Conservation (phyloP, 768 basidiomycete genomes). For the Rhodotorula babjevae region DNA sequence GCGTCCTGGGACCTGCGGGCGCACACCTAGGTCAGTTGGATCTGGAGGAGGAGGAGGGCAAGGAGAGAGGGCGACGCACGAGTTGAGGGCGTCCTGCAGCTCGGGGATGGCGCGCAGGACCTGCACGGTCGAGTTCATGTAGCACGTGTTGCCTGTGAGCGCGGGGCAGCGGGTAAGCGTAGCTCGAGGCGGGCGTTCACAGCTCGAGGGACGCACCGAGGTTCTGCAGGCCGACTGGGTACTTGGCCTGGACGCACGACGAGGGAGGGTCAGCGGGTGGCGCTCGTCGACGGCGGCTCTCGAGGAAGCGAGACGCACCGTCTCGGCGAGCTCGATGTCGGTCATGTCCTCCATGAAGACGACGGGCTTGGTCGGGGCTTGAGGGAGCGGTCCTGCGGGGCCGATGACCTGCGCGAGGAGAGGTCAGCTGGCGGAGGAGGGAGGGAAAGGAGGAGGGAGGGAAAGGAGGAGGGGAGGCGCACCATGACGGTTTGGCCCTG, state of each 20-base stretch:
- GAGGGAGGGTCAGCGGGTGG: background rate
- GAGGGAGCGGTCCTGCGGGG: slow-evolving; percentile 83
- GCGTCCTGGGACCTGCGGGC: slow-evolving; percentile 45
- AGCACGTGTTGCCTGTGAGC: slow-evolving; percentile 86
- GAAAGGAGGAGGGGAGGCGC: background rate
- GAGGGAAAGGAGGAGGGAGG: background rate
- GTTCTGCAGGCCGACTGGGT: slow-evolving; percentile 77
- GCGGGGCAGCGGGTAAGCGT: too few species aligned
- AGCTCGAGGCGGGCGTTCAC: too few species aligned
- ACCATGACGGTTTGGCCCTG: slow-evolving; percentile 84
- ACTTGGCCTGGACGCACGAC: slow-evolving; percentile 56
- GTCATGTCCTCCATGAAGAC: slow-evolving; percentile 93
- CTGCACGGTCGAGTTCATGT: slow-evolving; percentile 94
- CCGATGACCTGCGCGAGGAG: slow-evolving; percentile 60
- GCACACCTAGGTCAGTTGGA: slow-evolving; percentile 3
- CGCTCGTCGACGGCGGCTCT: slow-evolving; percentile 6
- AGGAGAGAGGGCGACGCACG: slow-evolving; percentile 48
- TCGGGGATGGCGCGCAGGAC: slow-evolving; percentile 89
- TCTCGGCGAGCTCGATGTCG: slow-evolving; percentile 70
- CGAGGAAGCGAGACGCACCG: slow-evolving; percentile 53
- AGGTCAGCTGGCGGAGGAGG: too few species aligned
- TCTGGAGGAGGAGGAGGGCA: fast-evolving
- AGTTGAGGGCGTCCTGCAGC: slow-evolving; percentile 65
- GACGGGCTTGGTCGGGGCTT: slow-evolving; percentile 70
- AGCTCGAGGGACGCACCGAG: slow-evolving; percentile 41